Evolutionary conservation across 495 filamentous ascomycete species (phyloP), one percentile per base, ranked within the genome.

Genomic region (Filosporella fistucella): DNA sequence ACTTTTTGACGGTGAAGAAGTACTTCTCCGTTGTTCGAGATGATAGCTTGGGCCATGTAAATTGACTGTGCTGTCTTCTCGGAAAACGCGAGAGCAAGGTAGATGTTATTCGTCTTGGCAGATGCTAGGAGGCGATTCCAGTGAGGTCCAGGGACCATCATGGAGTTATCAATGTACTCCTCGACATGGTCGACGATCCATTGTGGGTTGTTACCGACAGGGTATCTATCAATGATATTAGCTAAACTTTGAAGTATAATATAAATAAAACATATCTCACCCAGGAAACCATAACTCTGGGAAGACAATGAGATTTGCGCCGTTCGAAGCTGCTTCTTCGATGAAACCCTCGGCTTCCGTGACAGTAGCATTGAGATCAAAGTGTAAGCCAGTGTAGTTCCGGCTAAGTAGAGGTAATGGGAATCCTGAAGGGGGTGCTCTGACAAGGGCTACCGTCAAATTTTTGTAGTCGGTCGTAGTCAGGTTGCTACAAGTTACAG

Each of bases 31-130:
- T 65, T 57, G 0, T 62, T 36, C 0, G 56, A 64, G 44, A 81
- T 77, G 23, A 75, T 63, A 5, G 64, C 67, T 51, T 84, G 78
- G 0, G 76, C 58, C 36, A 81, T 81, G 57, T 81, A 82, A 4
- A 81, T 41, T 4, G 71, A 71, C 47, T 68, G 40, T 12, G 64
- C 55, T 2, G 57, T 54, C 22, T 54, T 59, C 47, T 84, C 78
- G 0, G 76, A 71, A 57, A 76, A 80, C 0, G 78, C 77, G 0
- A 82, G 54, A 7, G 60, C 59, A 0, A 80, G 71, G n/a, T 58
- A 60, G 17, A 80, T 76, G 0, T 55, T 47, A 57, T 74, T 52
- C 11, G 63, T 54, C 2, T 49, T 56, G 2, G 75, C 78, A 8
- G 60, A 52, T 1, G 48, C 35, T 8, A 63, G 59, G 42, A 83